A percentile compares a stretch with the other conserved stretches of the same genome.
phyloP scores from a whole-genome alignment of 1,284 basidiomycete species.

The Neonothopanus nambi region DNA sequence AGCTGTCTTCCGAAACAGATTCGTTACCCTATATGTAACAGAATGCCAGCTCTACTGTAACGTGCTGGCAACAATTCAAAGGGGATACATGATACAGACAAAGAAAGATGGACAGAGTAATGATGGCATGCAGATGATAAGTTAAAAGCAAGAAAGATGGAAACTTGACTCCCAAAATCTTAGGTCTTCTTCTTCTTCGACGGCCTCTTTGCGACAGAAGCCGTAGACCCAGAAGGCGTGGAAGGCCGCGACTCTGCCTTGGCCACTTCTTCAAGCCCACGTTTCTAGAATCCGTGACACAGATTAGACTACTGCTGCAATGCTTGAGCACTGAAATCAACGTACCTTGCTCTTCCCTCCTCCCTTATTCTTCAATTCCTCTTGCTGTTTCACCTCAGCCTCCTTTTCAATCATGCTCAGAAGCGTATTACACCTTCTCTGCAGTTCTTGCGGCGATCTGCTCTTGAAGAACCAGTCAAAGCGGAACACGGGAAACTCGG shows the following conservation, averaged over 20 bases:
- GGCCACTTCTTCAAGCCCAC: conserved; percentile 64
- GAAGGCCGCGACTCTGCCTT: conserved; percentile 62
- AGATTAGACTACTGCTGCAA: neutral
- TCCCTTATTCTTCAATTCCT: conserved; percentile 63
- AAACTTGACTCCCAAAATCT: too few relatives aligned
- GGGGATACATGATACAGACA: too few relatives aligned
- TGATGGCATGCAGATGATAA: too few relatives aligned
- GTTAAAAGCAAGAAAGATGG: too few relatives aligned
- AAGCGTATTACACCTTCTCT: conserved; percentile 87
- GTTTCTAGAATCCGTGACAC: conserved; percentile 49
- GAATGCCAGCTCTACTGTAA: too few relatives aligned
- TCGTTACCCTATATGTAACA: too few relatives aligned
- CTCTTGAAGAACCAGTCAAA: conserved; percentile 99
- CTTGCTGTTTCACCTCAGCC: conserved; percentile 56
- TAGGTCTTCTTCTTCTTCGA: conserved; percentile 56
- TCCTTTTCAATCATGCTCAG: conserved; percentile 94
- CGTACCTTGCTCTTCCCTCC: conserved; percentile 63
- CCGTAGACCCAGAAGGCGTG: conserved; percentile 45
- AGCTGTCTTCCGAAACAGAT: too few relatives aligned
- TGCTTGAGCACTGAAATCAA: conserved; percentile 1
- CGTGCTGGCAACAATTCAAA: too few relatives aligned
- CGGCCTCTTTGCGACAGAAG: conserved; percentile 46
- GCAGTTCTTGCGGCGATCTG: conserved; percentile 88
- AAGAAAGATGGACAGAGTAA: too few relatives aligned
- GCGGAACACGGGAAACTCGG: conserved; percentile 94